Evolutionary conservation across 805 yeast species (phyloP).

Genomic region (Kodamaea sagamina): DNA sequence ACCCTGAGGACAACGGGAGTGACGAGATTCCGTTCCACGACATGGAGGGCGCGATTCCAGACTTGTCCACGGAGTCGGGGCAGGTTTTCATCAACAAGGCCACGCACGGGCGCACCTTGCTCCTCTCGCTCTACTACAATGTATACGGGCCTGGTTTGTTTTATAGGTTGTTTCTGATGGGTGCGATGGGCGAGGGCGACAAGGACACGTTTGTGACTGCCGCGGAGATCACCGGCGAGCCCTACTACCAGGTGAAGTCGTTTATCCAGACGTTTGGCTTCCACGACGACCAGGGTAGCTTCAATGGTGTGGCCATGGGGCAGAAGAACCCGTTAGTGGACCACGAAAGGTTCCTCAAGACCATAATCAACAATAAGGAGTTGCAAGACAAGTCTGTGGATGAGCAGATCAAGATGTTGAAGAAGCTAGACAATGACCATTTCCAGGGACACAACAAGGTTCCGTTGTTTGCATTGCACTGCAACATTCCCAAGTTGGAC

Average conservation of each 20-base stretch:
- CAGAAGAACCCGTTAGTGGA: constrained; percentile 18
- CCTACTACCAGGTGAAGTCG: constrained; percentile 39
- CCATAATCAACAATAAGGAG: constrained; percentile 13
- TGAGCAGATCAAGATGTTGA: constrained; percentile 28
- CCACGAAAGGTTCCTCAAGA: constrained; percentile 9
- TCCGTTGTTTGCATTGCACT: constrained; percentile 34
- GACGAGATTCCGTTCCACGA: constrained; percentile 55
- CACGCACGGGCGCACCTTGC: constrained; percentile 56
- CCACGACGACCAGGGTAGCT: constrained; percentile 20
- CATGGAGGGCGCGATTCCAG: constrained; percentile 67
- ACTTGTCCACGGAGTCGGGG: constrained; percentile 70
- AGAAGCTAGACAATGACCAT: constrained; percentile 19
- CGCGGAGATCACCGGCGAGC: constrained; percentile 18
- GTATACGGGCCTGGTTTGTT: constrained; percentile 61
- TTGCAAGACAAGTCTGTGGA: constrained; percentile 17
- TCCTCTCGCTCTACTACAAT: constrained; percentile 66
- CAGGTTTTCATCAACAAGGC: constrained; percentile 60
- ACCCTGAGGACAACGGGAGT: constrained; percentile 11
- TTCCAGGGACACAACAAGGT: constrained; percentile 21
- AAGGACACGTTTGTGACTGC: constrained; percentile 25
- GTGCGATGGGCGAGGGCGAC: constrained; percentile 37
- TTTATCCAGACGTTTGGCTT: constrained; percentile 37
- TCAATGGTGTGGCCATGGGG: constrained; percentile 36
- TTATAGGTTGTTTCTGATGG: constrained; percentile 61
- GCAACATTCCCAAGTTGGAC: constrained; percentile 40